phyloP scores from a whole-genome alignment of 306 rosid species.

The Inga leiocalycina region DNA sequence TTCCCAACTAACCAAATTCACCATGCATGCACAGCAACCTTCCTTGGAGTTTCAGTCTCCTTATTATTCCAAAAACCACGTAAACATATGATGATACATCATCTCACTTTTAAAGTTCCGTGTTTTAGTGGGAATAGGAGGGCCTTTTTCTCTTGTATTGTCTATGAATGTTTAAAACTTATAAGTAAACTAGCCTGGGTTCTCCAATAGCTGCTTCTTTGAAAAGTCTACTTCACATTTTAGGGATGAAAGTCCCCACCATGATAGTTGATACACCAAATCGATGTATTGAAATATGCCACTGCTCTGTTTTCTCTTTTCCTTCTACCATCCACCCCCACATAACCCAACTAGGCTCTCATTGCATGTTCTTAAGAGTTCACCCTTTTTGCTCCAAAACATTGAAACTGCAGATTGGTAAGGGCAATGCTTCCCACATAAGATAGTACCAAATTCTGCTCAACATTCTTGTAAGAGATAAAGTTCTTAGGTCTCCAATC shows the following conservation, averaged over 20 bases:
- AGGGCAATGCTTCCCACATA: background rate
- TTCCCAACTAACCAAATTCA: background rate
- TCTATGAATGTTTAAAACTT: background rate
- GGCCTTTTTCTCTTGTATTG: background rate
- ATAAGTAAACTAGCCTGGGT: background rate
- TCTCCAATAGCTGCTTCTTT: background rate
- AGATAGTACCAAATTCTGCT: background rate
- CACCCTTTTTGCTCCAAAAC: background rate
- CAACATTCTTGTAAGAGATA: background rate
- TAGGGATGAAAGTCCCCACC: background rate
- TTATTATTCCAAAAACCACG: background rate
- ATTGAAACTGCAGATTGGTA: background rate
- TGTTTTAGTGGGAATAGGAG: background rate
- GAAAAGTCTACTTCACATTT: background rate
- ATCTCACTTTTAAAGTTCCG: background rate
- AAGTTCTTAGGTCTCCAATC: too few relatives aligned
- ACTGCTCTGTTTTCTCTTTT: background rate
- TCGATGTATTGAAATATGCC: background rate
- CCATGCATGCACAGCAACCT: background rate
- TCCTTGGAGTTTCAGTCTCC: background rate
- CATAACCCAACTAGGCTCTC: background rate
- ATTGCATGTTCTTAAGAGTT: background rate
- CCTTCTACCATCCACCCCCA: background rate
- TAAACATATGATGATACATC: background rate
- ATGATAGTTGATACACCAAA: background rate